phyloP scores from a whole-genome alignment of 257 asterid genomes.

The Sherardia arvensis region DNA sequence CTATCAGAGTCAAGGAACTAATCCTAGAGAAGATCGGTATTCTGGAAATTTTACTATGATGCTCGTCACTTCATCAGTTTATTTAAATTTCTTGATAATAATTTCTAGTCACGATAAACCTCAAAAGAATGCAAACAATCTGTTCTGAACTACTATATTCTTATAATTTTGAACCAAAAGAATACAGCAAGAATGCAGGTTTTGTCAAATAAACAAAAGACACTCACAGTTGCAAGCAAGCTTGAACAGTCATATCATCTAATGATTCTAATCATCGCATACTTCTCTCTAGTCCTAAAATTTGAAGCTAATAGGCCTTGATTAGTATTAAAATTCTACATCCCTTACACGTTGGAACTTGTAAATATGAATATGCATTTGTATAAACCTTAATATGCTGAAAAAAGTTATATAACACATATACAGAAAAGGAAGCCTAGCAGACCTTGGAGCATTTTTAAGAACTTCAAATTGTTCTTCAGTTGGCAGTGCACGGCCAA shows the following conservation, averaged over 20 bases:
- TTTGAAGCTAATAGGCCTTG: background rate
- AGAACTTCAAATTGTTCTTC: conserved; percentile 96
- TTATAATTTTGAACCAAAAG: background rate
- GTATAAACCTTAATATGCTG: background rate
- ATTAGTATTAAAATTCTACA: background rate
- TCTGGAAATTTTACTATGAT: too few species aligned
- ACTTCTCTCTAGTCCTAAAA: background rate
- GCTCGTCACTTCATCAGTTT: too few species aligned
- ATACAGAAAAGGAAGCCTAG: conserved; percentile 2
- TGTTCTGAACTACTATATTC: too few species aligned
- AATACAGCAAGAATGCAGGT: background rate
- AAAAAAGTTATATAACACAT: background rate
- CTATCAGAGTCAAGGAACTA: too few species aligned
- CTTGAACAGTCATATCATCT: background rate
- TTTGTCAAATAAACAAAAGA: background rate
- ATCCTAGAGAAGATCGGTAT: too few species aligned
- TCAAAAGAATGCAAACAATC: too few species aligned
- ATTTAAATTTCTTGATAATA: too few species aligned
- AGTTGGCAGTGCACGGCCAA: conserved; percentile 86
- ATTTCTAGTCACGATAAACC: too few species aligned
- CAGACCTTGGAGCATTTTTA: conserved; percentile 90
- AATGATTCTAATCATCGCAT: too few species aligned
- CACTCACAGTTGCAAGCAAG: background rate
- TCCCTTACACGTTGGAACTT: background rate
- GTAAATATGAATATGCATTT: background rate